Conservation (phyloP, 176 grass and related monocot species). For the Aegilops umbellulata region DNA sequence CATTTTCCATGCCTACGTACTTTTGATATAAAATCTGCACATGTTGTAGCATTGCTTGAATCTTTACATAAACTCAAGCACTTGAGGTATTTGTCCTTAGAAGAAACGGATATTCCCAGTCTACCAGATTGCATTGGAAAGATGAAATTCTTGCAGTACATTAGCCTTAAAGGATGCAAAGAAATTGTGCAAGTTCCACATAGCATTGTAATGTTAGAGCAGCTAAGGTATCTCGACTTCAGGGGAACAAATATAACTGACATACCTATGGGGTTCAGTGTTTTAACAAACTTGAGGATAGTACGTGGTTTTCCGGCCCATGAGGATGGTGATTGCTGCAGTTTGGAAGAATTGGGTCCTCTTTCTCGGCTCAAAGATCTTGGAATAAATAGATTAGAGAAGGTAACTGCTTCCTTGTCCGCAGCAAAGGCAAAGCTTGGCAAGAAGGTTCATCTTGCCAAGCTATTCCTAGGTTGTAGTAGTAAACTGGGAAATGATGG, state of each 20-base stretch:
- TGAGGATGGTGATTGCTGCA: neutral
- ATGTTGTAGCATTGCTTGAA: neutral
- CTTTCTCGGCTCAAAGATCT: neutral
- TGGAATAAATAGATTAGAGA: neutral
- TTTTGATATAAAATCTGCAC: neutral
- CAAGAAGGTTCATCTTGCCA: neutral
- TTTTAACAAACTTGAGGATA: neutral
- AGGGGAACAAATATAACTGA: neutral
- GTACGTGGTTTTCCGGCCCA: neutral
- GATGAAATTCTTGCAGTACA: conserved; percentile 31
- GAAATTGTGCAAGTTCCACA: neutral
- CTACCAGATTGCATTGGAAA: neutral
- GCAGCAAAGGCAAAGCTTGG: neutral
- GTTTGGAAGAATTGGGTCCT: neutral
- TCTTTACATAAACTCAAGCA: conserved; percentile 27
- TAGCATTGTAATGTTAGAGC: neutral
- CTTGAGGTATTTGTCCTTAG: conserved; percentile 29
- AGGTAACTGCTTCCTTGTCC: neutral
- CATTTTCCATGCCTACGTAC: neutral
- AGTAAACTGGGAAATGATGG: neutral
- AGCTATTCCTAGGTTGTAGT: rapidly evolving
- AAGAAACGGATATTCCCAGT: neutral
- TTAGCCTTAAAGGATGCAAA: neutral
- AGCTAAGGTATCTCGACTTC: conserved; percentile 7
- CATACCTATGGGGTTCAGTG: neutral